Evolutionary conservation across 169 alveolate species (phyloP), one percentile per base, ranked within the genome.

Genomic region (Cryptosporidium ryanae): DNA sequence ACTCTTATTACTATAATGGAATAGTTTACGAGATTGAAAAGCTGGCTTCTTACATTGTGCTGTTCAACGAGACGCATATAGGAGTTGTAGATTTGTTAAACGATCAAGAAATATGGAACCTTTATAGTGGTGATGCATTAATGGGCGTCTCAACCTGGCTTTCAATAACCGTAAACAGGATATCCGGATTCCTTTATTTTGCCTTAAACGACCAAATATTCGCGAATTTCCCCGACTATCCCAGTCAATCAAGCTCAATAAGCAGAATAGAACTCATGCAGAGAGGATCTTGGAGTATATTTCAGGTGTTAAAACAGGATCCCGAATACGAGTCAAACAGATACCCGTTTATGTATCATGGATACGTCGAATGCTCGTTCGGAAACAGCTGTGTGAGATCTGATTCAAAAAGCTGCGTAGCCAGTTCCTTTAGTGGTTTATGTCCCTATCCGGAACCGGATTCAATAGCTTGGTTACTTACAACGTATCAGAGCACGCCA

Each of bases 381-480:
- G 49, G n/a, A 3, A 65, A 55, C 21, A 34, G 38, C 12, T 76
- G 84, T 13, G 52, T 34, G 29, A 21, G 18, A n/a, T 6, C 38
- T 0, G 31, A 0, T 0, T 25, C 32, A 2, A 54, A 38, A 44
- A 57, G 43, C 17, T 76, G 84, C 38, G 31, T 76, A 17, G 84
- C 66, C 6, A 61, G 44, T 27, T 76, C 84, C n/a, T 76, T 76
- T 44, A 76, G 84, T 43, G 84, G 84, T 27, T 63, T 76, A 18
- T 76, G 84, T 76, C 84, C 84, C 7, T 76, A 76, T 59, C 84
- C 84, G 1, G 31, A n/a, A 3, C 84, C 84, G 0, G 64, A 76
- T 27, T 31, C 32, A 31, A 59, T 76, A 17, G 71, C 29, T 31
- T 76, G 71, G 68, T 52, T 55, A 1, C 57, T 76, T 21, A 76